phyloP scores from a whole-genome alignment of 495 filamentous ascomycete species.

The Aspergillus heteromorphus region DNA sequence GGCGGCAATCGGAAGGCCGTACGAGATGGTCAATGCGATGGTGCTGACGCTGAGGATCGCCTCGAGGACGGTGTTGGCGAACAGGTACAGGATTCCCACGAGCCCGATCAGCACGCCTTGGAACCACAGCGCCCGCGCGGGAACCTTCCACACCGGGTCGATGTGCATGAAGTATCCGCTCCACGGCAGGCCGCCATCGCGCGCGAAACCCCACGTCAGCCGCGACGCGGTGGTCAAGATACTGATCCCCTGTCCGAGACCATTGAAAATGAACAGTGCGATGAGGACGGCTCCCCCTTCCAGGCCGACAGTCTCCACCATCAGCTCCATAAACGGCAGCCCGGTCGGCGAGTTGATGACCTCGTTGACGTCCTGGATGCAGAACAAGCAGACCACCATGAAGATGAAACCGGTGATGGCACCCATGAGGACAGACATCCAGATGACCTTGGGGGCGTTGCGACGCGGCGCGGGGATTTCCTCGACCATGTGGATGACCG shows the following conservation, averaged over 20 bases:
- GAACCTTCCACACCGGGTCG: slow-evolving; percentile 38
- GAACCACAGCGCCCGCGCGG: slow-evolving; percentile 40
- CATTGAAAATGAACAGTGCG: slow-evolving; percentile 46
- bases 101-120: slow-evolving; percentile 38
- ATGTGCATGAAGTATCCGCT: slow-evolving; percentile 38
- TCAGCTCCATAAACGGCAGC: slow-evolving; percentile 43
- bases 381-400: slow-evolving; percentile 68
- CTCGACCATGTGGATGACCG: slow-evolving; percentile 58
- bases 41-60: slow-evolving; percentile 44
- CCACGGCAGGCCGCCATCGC: slow-evolving; percentile 51
- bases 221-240: slow-evolving; percentile 48
- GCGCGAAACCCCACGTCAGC: slow-evolving; percentile 51
- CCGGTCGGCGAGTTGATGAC: slow-evolving; percentile 45
- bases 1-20: slow-evolving; percentile 37
- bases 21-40: slow-evolving; percentile 41
- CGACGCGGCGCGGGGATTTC: slow-evolving; percentile 39
- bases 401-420: slow-evolving; percentile 63
- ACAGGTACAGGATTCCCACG: slow-evolving; percentile 41
- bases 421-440: slow-evolving; percentile 41
- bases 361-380: slow-evolving; percentile 57
- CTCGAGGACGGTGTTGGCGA: slow-evolving; percentile 41
- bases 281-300: slow-evolving; percentile 34
- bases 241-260: slow-evolving; percentile 39
- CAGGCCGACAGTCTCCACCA: slow-evolving; percentile 36
- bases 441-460: slow-evolving; percentile 39